Base-by-base conservation (phyloP, 306 rosid species). In the Glycine latifolia region DNA sequence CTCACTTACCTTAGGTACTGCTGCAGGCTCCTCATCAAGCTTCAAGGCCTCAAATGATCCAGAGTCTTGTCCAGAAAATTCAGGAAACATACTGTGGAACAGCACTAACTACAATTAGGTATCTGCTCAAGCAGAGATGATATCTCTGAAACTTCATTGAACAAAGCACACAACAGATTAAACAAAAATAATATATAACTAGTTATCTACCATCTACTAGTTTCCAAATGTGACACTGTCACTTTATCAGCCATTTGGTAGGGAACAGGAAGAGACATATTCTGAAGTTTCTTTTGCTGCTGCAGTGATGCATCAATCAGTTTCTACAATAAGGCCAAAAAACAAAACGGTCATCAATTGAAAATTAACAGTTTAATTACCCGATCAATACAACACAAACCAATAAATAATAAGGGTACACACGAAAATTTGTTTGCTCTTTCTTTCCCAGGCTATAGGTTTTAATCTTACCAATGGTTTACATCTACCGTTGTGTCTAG, bases 201-300 rank as follows among this genome's bases (percentile, higher is more conserved):
- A 26, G 31, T 26, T 43, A 43, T 0, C 0, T 47, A 95, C 98
- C 92, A 73, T 86, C 83, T 89, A 83, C 80, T 84, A 7, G 85
- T 84, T 61, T 87, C 95, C 52, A 63, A 85, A 82, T 80, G 86
- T 53, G 88, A 68, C 35, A 14, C 55, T 46, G 90, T 59, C 83
- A 53, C 75, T 75, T 87, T 88, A 55, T 90, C 92, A 17, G 89
- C 79, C 75, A 81, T 6, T 71, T 82, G 86, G 14, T 85, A 59
- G 60, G 97, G 93, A 52, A 85, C 89, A 60, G 87, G 81, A 72
- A 80, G 83, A 58, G 91, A 86, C 90, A 93, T 87, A 84, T 82
- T 87, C 90, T 90, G 95, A 87, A 95, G 86, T 85, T 89, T 91
- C 92, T 85, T 89, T 87, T 90, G 95, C 88, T 93, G 97, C 87